Base-by-base conservation (phyloP, 2,329 filamentous ascomycete species). In the Penicillium brasilianum region DNA sequence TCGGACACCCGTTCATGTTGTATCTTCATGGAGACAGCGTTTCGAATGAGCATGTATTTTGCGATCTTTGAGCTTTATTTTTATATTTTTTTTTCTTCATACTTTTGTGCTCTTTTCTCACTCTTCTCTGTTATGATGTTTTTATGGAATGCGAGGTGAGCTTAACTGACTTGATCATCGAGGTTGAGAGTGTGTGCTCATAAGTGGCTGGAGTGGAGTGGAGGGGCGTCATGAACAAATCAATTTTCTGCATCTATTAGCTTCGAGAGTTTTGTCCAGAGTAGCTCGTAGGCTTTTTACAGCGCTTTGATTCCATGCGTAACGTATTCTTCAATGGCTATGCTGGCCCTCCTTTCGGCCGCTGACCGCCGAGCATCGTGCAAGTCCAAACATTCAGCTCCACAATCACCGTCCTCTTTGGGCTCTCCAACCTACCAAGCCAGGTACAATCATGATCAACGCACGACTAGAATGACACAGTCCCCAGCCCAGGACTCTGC, bases 11-110 rank as follows among this genome's bases (percentile, higher is more conserved):
- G 32, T 46, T 54, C 44, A 60, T 63, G 60, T 63, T 63, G 63
- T 63, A 61, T 59, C 48, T 63, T 60, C 51, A 60, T 58, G 61
- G 50, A 54, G 56, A 60, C 46, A 60, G 52, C 54, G 34, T 62
- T 64, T 61, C 51, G 41, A 61, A 61, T 62, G 57, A 58, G 49
- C 54, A 58, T 64, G 59, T 60, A 53, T 60, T 56, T 60, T 62
- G 44, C 57, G 57, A 61, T 59, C 56, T 50, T 28, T 59, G 53
- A 58, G 41, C 52, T 49, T 43, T 20, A n/a, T n/a, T n/a, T n/a
- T n/a, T n/a, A n/a, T n/a, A n/a, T 58, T 37, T 34, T 49, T 28
- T 28, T 32, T 49, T 34, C 46, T 54, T 25, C 36, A 30, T 58
- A 4, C 55, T 37, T 43, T 55, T 59, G 46, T 43, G 13, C 4